Evolutionary conservation across 2,329 filamentous ascomycete species (phyloP).

Genomic region (Ceratocystis eucalypticola): DNA sequence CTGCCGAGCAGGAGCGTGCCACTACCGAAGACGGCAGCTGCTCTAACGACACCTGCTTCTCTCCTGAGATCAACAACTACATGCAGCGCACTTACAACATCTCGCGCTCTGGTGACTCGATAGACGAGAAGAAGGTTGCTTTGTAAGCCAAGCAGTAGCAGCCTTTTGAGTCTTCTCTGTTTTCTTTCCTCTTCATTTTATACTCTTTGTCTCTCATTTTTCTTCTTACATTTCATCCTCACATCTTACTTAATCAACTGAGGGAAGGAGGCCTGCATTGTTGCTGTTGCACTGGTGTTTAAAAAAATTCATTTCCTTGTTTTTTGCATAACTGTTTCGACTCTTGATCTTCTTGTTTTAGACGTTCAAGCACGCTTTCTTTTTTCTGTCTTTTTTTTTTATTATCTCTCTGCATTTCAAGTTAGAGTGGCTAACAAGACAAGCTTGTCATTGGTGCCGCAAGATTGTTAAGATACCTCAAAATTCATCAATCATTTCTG

Average conservation of each 20-base stretch:
- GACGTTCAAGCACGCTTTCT: neutral
- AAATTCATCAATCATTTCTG: neutral
- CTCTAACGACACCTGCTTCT: constrained; percentile 25
- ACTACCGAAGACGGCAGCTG: constrained; percentile 31
- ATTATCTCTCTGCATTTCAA: neutral
- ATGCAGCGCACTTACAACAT: constrained; percentile 13
- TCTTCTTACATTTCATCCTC: neutral
- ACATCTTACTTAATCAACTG: neutral
- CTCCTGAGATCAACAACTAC: constrained; percentile 16
- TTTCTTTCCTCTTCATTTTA: neutral
- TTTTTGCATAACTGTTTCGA: neutral
- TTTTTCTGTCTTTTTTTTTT: neutral
- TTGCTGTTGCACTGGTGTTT: neutral
- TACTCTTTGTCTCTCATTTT: constrained; percentile 4
- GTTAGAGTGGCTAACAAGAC: neutral
- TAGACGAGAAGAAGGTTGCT: constrained; percentile 13
- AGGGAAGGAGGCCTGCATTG: neutral
- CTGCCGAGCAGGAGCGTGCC: constrained; percentile 33
- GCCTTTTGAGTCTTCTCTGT: neutral
- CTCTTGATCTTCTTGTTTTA: neutral
- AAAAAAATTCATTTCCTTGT: neutral
- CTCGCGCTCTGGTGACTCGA: constrained; percentile 10
- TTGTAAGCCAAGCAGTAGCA: neutral
- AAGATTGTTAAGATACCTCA: neutral
- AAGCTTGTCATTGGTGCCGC: neutral